Evolutionary conservation across 2,329 filamentous ascomycete genomes (phyloP).

Genomic region (Ascochyta lentis): DNA sequence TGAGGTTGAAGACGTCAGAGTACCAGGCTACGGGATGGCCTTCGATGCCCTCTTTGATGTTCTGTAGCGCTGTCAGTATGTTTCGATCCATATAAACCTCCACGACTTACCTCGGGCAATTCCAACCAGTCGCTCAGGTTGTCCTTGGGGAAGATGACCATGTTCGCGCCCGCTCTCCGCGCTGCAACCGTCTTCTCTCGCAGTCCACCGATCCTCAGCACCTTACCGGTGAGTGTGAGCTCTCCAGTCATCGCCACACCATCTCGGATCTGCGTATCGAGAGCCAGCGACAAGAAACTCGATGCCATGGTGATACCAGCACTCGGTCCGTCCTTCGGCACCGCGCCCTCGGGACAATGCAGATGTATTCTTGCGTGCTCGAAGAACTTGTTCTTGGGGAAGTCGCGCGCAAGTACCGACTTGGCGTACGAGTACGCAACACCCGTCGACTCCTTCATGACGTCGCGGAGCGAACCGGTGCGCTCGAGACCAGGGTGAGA

Average conservation of each 20-base stretch:
- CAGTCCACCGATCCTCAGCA: slow-evolving; percentile 90
- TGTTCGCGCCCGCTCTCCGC: slow-evolving; percentile 87
- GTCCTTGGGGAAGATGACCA: slow-evolving; percentile 92
- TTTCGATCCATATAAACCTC: too few species aligned
- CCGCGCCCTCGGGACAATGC: slow-evolving; percentile 95
- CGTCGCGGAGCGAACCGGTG: slow-evolving; percentile 91
- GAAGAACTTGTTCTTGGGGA: slow-evolving; percentile 92
- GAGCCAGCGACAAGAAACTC: slow-evolving; percentile 81
- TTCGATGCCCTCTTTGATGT: slow-evolving; percentile 96
- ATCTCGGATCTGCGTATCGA: slow-evolving; percentile 79
- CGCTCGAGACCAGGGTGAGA: slow-evolving; percentile 84
- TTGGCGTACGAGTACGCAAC: slow-evolving; percentile 98
- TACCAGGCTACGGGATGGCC: slow-evolving; percentile 94
- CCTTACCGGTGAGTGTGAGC: slow-evolving; percentile 94
- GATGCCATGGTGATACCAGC: slow-evolving; percentile 99
- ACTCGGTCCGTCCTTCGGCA: slow-evolving; percentile 81
- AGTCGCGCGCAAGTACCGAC: slow-evolving; percentile 81
- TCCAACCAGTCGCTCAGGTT: slow-evolving; percentile 98
- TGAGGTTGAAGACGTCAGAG: slow-evolving; percentile 86
- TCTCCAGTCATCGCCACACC: slow-evolving; percentile 98
- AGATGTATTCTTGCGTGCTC: slow-evolving; percentile 94
- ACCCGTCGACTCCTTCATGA: slow-evolving; percentile 96
- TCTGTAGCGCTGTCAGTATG: slow-evolving; percentile 62
- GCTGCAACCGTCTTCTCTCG: slow-evolving; percentile 98
- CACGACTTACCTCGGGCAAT: slow-evolving; percentile 80